Evolutionary conservation across 2,329 filamentous ascomycete species (phyloP), one percentile per base, ranked within the genome.

Genomic region (Pestalotiopsis sp.): DNA sequence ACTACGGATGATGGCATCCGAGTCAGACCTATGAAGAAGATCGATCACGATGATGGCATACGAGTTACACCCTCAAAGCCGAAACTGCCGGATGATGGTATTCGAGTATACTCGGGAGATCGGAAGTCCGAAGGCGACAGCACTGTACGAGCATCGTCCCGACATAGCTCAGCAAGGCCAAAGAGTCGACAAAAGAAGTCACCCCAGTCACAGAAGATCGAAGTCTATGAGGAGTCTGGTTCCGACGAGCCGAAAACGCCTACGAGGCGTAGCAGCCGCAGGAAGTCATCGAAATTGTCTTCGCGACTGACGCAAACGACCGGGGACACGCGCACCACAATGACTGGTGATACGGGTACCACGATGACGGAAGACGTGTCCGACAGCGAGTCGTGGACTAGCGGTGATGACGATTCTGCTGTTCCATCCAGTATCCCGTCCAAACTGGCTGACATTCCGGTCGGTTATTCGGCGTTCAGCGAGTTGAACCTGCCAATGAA

Each of bases 391-490:
- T 77, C 78, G 17, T 76, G 76, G 75, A 77, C 74, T 31, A 78
- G 75, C 64, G 75, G 72, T 52, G 77, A 71, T n/a, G 66, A 66
- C 14, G 72, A 76, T 20, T 78, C 78, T 9, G 74, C 81, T 6
- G 75, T 78, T n/a, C 80, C 80, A 7, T 83, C 83, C 2, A 85
- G 79, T 52, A 73, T 80, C 7, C 77, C 84, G 4, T 83, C 82
- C 41, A 88, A 88, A 2, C 75, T 90, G 41, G 87, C 87, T 17
- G 88, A 91, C 49, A 87, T 91, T 63, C 89, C 89, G 0, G 86
- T 90, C 75, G 89, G 89, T 5, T 87, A 87, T 71, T 91, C 89
- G 20, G 89, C 89, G n/a, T 91, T 91, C 72, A 91, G 88, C 72
- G 88, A 89, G 73, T 81, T 91, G 6, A 89, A 91, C 66, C 77